Conservation (phyloP, 2,329 filamentous ascomycete genomes). For the Sarocladiaceae sp. region DNA sequence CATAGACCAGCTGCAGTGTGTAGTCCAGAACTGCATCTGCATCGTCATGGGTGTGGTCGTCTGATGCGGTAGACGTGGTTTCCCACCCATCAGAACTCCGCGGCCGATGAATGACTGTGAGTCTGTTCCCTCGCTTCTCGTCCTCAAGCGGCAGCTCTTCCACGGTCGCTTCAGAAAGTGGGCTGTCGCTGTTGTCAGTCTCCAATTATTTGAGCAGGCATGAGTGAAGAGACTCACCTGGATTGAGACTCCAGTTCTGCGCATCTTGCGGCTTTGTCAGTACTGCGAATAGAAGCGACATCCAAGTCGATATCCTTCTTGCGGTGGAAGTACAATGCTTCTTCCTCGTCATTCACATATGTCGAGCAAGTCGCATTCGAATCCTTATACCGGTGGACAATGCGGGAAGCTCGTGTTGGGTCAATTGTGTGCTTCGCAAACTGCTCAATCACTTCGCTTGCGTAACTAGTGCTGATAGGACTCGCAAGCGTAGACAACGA, state of each 20-base stretch:
- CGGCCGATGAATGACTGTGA: not conserved
- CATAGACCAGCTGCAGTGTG: conserved; percentile 32
- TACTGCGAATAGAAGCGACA: not conserved
- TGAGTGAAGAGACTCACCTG: not conserved
- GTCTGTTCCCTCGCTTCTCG: conserved; percentile 14
- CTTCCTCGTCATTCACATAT: conserved; percentile 32
- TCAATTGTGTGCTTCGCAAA: conserved; percentile 22
- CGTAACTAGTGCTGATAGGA: conserved; percentile 31
- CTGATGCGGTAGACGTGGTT: conserved; percentile 19
- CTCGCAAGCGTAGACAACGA: conserved; percentile 31
- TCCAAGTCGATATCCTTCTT: conserved; percentile 2
- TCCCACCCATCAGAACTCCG: conserved; percentile 14
- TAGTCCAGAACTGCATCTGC: conserved; percentile 30
- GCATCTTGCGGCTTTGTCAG: not conserved
- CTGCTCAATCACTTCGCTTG: conserved; percentile 28
- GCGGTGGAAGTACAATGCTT: conserved; percentile 13
- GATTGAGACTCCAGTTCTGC: not conserved
- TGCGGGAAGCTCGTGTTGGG: conserved; percentile 22
- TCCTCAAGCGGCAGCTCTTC: conserved; percentile 8
- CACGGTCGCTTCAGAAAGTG: conserved; percentile 3
- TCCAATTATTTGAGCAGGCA: not conserved
- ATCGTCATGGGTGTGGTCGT: conserved; percentile 28
- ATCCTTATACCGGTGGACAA: conserved; percentile 27
- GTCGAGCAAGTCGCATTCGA: conserved; percentile 33
- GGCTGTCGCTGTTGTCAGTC: not conserved